These are phyloP conservation scores for Microcos paniculata DNA, from an alignment of 345 rosid species.

Conservation along the genomic window DNA sequence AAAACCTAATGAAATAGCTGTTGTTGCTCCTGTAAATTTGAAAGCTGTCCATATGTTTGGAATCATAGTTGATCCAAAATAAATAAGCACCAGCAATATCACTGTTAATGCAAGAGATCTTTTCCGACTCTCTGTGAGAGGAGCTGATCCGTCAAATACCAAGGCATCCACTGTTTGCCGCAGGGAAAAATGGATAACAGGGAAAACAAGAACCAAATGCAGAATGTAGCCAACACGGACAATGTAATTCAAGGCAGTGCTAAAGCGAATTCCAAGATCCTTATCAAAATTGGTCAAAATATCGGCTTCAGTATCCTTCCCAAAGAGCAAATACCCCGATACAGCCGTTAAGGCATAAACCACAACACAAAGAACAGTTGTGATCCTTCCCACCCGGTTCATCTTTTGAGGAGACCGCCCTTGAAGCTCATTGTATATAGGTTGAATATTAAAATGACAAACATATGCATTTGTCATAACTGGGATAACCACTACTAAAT, in stretches of 20 bases:
- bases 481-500: constrained; percentile 92
- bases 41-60: constrained; percentile 98
- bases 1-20: constrained; percentile 92
- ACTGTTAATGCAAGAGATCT: constrained; percentile 70
- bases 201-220: constrained; percentile 94
- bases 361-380: constrained; percentile 59
- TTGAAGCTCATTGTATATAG: constrained; percentile 89
- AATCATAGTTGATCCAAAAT: constrained; percentile 83
- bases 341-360: constrained; percentile 74
- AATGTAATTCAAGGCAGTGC: constrained; percentile 78
- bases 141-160: constrained; percentile 67
- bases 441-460: constrained; percentile 92
- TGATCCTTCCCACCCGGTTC: constrained; percentile 83
- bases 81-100: constrained; percentile 55
- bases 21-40: constrained; percentile 97
- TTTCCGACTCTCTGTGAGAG: constrained; percentile 74
- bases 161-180: constrained; percentile 78
- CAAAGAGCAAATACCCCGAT: constrained; percentile 88
- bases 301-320: constrained; percentile 79
- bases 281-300: constrained; percentile 83
- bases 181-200: constrained; percentile 90
- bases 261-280: constrained; percentile 79
- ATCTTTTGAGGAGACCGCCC: constrained; percentile 74
- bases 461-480: constrained; percentile 90
- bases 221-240: constrained; percentile 87